Evolutionary conservation across 2,329 filamentous ascomycete species (phyloP).

Genomic region (Hymenoscyphus albidus): DNA sequence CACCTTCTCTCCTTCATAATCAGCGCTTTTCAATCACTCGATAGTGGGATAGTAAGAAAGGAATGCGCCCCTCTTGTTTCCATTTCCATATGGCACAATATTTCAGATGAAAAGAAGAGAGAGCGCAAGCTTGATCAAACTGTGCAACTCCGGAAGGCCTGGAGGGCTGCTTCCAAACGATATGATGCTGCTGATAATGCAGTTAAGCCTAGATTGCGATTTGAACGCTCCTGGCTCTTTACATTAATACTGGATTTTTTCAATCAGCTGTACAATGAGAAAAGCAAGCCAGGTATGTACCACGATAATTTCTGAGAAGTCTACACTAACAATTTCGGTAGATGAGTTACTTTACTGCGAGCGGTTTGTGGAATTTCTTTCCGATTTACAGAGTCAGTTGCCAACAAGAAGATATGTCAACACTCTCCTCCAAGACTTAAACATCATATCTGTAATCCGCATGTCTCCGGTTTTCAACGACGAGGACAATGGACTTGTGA

Average conservation of each 20-base stretch:
- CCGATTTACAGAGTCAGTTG: constrained; percentile 87
- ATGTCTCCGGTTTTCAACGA: constrained; percentile 75
- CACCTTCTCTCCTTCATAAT: constrained; percentile 89
- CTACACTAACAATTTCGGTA: constrained; percentile 33
- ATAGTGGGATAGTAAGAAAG: constrained; percentile 83
- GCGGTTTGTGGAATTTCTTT: constrained; percentile 85
- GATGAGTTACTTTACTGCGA: constrained; percentile 81
- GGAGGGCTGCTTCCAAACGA: constrained; percentile 81
- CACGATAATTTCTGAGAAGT: neutral
- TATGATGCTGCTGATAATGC: constrained; percentile 82
- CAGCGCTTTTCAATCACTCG: constrained; percentile 87
- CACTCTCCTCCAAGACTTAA: constrained; percentile 78
- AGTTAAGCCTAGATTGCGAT: constrained; percentile 74
- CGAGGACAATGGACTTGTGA: constrained; percentile 70
- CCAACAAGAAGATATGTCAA: constrained; percentile 94
- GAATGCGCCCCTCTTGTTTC: constrained; percentile 95
- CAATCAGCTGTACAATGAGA: constrained; percentile 61
- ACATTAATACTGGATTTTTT: constrained; percentile 81
- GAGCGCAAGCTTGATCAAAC: constrained; percentile 70
- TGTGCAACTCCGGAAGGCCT: constrained; percentile 78
- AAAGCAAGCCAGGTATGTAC: constrained; percentile 43
- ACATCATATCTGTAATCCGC: constrained; percentile 71
- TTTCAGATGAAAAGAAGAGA: constrained; percentile 72
- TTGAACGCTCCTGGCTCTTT: constrained; percentile 93
- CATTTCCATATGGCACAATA: constrained; percentile 92